Evolutionary conservation across 139 green algal genomes (phyloP), one percentile per base, ranked within the genome.

Genomic region (Mychonastes homosphaera): DNA sequence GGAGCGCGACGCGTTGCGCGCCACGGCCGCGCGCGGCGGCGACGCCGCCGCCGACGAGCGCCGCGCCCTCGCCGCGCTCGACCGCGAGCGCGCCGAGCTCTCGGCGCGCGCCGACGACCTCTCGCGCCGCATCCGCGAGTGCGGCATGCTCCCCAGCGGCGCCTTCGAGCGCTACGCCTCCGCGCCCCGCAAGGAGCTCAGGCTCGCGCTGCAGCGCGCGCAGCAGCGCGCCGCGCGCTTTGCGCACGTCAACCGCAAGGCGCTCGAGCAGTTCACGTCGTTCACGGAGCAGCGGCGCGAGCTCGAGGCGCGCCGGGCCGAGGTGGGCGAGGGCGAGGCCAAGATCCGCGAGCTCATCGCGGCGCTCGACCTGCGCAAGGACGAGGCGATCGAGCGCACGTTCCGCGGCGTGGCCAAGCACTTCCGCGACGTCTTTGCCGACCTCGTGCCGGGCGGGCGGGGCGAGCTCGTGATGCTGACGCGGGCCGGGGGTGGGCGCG

Each of bases 391-490:
- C 29, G 86, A 98, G 79, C 79, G 87, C 53, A 99, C 92, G 23
- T 99, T 99, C 82, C 96, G 95, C 73, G 79, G 76, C 13, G 91
- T 97, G 49, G 84, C 89, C 26, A 88, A 89, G 63, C 85, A 96
- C 73, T 98, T 98, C 77, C 62, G 41, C 27, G 53, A 63, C 23
- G 80, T 94, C 48, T 96, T 96, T 71, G 64, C 64, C n/a, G 81
- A 94, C 67, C 83, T 98, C 34, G 92, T 96, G 36, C 87, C 84
- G 0, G 80, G 71, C 4, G 75, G 75, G 16, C 40, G 47, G 9
- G 71, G 68, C 0, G 66, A 79, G 65, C 64, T 82, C 33, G 74
- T 78, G 27, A 78, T 78, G 74, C 61, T 71, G 52, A 72, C 54
- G 34, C 54, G 65, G n/a, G 56, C 28, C 4, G 58, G 56, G 2